phyloP scores from a whole-genome alignment of 75 land plant genomes.

The Cunninghamia lanceolata region DNA sequence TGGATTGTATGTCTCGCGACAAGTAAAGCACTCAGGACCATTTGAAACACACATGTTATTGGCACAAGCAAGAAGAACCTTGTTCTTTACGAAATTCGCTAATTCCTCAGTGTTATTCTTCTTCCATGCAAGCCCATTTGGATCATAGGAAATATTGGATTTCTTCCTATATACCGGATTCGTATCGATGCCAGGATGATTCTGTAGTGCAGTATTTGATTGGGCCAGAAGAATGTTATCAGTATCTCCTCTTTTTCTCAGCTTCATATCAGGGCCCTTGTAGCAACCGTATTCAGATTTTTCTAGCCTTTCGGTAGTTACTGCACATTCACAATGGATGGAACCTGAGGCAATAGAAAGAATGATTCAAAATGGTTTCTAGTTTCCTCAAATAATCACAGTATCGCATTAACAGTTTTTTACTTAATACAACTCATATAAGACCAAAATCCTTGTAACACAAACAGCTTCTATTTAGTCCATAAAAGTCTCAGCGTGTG shows the following conservation, averaged over 20 bases:
- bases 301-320: not conserved
- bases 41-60: not conserved
- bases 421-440: not conserved
- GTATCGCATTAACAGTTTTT: not conserved
- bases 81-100: constrained; percentile 27
- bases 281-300: not conserved
- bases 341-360: constrained; percentile 5
- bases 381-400: not conserved
- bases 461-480: not conserved
- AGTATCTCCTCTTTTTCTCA: not conserved
- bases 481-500: not conserved
- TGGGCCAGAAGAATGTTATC: not conserved
- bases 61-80: constrained; percentile 26
- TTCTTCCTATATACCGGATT: not conserved
- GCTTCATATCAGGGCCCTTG: not conserved
- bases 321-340: not conserved
- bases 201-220: not conserved
- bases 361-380: not conserved
- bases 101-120: constrained; percentile 38
- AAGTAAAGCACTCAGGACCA: constrained; percentile 44
- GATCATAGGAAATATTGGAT: not conserved
- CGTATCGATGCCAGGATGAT: not conserved
- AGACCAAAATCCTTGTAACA: not conserved
- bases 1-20: constrained; percentile 31
- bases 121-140: constrained; percentile 55